Percentiles rank a stretch among this genome's conserved stretches.
Evolutionary conservation across 371 early-diverging fungal species (phyloP).

Genomic region (Mucor velutinosus): DNA sequence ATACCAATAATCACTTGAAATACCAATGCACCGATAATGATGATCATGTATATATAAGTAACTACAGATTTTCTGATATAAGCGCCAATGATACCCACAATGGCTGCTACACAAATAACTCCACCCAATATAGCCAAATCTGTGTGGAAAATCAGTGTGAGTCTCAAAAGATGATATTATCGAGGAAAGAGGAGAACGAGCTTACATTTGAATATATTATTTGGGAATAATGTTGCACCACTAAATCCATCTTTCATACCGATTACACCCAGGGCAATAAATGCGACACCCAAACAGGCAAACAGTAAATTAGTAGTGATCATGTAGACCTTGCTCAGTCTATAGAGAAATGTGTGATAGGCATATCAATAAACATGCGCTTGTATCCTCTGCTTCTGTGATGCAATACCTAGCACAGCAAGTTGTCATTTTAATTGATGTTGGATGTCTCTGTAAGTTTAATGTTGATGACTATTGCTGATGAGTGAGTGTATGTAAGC

Average conservation of each 20-base stretch:
- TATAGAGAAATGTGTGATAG: constrained; percentile 7
- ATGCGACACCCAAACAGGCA: constrained; percentile 47
- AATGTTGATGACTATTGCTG: background rate
- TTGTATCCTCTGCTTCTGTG: background rate
- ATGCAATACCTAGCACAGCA: constrained; percentile 36
- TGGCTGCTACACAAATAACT: constrained; percentile 41
- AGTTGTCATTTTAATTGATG: constrained; percentile 23
- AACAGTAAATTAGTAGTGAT: constrained; percentile 46
- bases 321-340: constrained; percentile 52
- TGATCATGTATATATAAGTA: constrained; percentile 38
- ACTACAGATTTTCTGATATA: constrained; percentile 32
- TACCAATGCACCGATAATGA: constrained; percentile 39
- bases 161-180: background rate
- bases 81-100: constrained; percentile 40
- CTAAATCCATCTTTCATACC: constrained; percentile 36
- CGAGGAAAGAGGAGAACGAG: background rate
- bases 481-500: background rate
- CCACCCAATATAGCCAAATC: constrained; percentile 44
- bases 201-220: constrained; percentile 40
- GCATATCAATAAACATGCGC: background rate
- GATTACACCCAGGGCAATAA: constrained; percentile 46
- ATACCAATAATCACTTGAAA: constrained; percentile 50
- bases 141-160: constrained; percentile 9
- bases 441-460: background rate
- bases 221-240: constrained; percentile 46